Percentiles rank a stretch among this genome's conserved stretches.
phyloP scores from a whole-genome alignment of 257 asterid genomes.

The Fraxinus quadrangulata region DNA sequence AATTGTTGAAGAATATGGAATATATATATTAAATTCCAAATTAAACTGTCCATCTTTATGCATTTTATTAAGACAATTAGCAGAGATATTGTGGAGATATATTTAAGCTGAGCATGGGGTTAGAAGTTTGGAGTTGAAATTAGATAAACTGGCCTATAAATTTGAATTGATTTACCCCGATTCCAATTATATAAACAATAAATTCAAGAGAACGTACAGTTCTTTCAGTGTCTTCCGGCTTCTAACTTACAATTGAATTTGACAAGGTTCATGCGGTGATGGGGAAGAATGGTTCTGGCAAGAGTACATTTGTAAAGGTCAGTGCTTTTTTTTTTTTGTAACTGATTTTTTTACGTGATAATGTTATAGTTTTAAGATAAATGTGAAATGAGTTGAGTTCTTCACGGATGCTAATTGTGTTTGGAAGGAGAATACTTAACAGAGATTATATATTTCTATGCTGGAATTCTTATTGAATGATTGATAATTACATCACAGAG shows the following conservation, averaged over 20 bases:
- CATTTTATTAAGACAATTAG: background rate
- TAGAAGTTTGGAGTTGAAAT: conserved; percentile 18
- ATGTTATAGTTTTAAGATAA: conserved; percentile 15
- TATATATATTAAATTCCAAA: background rate
- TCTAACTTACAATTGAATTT: conserved; percentile 32
- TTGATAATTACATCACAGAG: too few species aligned
- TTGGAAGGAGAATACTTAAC: background rate
- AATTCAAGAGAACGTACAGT: background rate
- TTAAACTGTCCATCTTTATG: background rate
- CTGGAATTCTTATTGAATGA: background rate
- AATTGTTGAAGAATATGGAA: background rate
- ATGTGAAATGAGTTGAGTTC: background rate
- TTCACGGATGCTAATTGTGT: background rate
- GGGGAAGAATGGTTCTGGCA: conserved; percentile 99
- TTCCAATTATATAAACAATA: background rate
- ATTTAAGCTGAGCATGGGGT: background rate
- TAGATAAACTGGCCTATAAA: background rate
- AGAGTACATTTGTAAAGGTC: conserved; percentile 99
- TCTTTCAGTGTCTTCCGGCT: background rate
- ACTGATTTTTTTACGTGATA: background rate
- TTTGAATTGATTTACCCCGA: conserved; percentile 7
- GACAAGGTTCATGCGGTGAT: conserved; percentile 83
- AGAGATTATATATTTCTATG: background rate
- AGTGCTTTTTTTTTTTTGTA: conserved; percentile 30
- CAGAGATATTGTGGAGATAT: too few species aligned